Conservation (phyloP, 2,329 filamentous ascomycete species). For the Calonectria hawksworthii region DNA sequence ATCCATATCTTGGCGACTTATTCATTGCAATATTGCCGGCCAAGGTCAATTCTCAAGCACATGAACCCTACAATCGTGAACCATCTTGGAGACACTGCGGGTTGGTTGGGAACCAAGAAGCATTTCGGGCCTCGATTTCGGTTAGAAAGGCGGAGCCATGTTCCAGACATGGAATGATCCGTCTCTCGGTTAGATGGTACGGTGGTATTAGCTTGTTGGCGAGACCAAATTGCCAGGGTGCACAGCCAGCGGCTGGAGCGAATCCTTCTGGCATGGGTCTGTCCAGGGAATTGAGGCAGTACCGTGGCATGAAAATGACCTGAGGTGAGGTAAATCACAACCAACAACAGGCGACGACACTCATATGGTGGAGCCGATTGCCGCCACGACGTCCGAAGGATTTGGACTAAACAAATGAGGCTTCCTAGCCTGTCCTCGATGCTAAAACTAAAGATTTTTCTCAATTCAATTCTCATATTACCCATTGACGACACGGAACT, state of each 20-base stretch:
- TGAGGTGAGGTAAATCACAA: background rate
- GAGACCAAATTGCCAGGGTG: background rate
- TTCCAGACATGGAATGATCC: background rate
- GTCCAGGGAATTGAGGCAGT: background rate
- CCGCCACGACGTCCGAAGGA: background rate
- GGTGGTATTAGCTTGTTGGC: background rate
- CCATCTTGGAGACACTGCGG: background rate
- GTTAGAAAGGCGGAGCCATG: background rate
- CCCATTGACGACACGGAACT: background rate
- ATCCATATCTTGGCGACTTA: no score
- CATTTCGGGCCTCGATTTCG: background rate
- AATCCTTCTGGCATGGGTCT: background rate
- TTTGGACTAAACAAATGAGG: background rate
- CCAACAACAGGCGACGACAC: background rate
- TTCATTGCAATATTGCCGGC: no score
- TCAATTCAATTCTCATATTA: background rate
- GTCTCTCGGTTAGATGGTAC: background rate
- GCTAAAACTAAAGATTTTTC: background rate
- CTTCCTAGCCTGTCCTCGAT: background rate
- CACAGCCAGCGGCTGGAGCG: background rate
- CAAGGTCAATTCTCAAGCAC: background rate
- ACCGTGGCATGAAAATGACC: background rate
- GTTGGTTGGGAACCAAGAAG: background rate
- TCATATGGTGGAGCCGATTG: background rate
- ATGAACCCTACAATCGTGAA: background rate